A percentile compares a stretch with the other conserved stretches of the same genome.
phyloP scores from a whole-genome alignment of 176 grass and related monocot species.

The Pontederia paniculata region DNA sequence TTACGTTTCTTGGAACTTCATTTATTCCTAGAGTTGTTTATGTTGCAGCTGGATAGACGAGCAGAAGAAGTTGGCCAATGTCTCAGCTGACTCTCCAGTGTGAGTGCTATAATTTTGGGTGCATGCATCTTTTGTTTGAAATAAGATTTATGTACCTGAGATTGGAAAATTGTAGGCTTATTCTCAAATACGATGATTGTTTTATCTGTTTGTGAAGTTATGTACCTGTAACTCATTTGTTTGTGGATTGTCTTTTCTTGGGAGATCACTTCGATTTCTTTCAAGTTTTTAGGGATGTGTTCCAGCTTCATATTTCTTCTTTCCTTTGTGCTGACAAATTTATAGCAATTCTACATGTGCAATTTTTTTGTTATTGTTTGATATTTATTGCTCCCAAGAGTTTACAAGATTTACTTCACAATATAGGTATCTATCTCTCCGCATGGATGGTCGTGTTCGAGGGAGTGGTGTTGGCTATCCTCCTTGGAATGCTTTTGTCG shows the following conservation, averaged over 20 bases:
- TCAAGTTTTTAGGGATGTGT: too few relatives aligned
- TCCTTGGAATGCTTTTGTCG: slow-evolving; percentile 89
- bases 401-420: not conserved
- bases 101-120: slow-evolving; percentile 28
- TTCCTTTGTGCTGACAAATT: not conserved
- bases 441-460: slow-evolving; percentile 87
- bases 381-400: not conserved
- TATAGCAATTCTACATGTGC: too few relatives aligned
- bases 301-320: not conserved
- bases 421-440: slow-evolving; percentile 64
- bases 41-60: slow-evolving; percentile 67
- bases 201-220: not conserved
- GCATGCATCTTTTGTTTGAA: not conserved
- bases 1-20: not conserved
- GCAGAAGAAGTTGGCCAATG: slow-evolving; percentile 81
- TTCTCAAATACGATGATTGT: not conserved
- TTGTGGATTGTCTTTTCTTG: too few relatives aligned
- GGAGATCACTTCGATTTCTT: too few relatives aligned
- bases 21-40: not conserved
- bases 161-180: not conserved
- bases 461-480: slow-evolving; percentile 88
- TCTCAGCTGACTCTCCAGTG: slow-evolving; percentile 69
- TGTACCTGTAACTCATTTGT: not conserved
- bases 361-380: too few relatives aligned
- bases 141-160: too few relatives aligned